A percentile compares a stretch with the other conserved stretches of the same genome.
phyloP scores from a whole-genome alignment of 2,329 filamentous ascomycete genomes.

The Penicillium sp. region DNA sequence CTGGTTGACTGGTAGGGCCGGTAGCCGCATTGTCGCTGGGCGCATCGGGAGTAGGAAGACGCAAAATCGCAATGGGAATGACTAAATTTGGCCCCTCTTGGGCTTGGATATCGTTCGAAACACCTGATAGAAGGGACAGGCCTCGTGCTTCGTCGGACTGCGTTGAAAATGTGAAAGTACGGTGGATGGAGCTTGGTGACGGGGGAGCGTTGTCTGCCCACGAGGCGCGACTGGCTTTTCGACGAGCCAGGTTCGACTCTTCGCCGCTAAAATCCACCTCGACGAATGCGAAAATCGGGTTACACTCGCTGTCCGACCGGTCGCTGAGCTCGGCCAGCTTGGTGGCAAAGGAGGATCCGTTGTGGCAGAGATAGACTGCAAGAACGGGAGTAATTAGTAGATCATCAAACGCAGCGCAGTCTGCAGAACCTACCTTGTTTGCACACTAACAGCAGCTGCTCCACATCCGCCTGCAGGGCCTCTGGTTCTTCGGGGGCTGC shows the following conservation, averaged over 20 bases:
- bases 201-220: slow-evolving; percentile 34
- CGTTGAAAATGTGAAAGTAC: slow-evolving; percentile 45
- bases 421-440: slow-evolving; percentile 50
- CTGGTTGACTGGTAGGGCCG: slow-evolving; percentile 21
- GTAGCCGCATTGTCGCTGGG: slow-evolving; percentile 12
- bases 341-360: slow-evolving; percentile 53
- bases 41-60: slow-evolving; percentile 27
- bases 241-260: slow-evolving; percentile 37
- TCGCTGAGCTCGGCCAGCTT: slow-evolving; percentile 55
- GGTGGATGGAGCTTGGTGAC: slow-evolving; percentile 34
- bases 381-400: slow-evolving; percentile 16
- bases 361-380: slow-evolving; percentile 55
- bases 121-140: slow-evolving; percentile 48
- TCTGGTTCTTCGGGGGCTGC: slow-evolving; percentile 42
- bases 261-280: slow-evolving; percentile 48
- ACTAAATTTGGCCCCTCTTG: slow-evolving; percentile 51
- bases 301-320: slow-evolving; percentile 46
- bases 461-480: slow-evolving; percentile 50
- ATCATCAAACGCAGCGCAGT: slow-evolving; percentile 1
- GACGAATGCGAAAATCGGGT: slow-evolving; percentile 57
- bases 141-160: slow-evolving; percentile 51
- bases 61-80: slow-evolving; percentile 51
- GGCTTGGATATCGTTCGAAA: slow-evolving; percentile 52
- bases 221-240: slow-evolving; percentile 32
- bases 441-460: slow-evolving; percentile 52